Percentiles rank a stretch among this genome's conserved stretches.
Conservation (phyloP, 108 stramenopile genomes). For the Nannochloropsis granulata region DNA sequence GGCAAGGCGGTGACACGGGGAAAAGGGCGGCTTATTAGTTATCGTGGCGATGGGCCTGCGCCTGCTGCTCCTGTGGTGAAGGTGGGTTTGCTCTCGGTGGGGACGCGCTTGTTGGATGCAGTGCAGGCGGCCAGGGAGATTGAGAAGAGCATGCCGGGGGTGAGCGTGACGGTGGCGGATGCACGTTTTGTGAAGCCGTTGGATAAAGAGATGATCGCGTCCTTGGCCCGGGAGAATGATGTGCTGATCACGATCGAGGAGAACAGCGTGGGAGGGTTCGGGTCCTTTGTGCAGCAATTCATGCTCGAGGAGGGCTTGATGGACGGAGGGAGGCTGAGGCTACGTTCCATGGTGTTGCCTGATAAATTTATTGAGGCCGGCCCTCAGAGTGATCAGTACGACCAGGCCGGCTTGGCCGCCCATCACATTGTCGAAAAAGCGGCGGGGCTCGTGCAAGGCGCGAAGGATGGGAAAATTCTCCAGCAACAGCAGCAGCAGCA, state of each 20-base stretch:
- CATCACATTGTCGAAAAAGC: constrained; percentile 75
- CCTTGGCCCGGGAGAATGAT: constrained; percentile 67
- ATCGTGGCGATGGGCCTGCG: constrained; percentile 42
- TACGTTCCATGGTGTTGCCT: constrained; percentile 91
- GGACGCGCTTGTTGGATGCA: constrained; percentile 72
- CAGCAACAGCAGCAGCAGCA: not conserved
- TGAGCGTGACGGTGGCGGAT: constrained; percentile 84
- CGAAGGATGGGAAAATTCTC: not conserved
- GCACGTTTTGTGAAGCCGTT: constrained; percentile 92
- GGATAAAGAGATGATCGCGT: constrained; percentile 70
- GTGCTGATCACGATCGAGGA: constrained; percentile 87
- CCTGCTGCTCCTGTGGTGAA: not conserved
- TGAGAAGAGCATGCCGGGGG: constrained; percentile 48
- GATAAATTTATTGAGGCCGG: constrained; percentile 85
- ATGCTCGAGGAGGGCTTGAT: constrained; percentile 70
- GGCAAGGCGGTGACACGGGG: constrained; percentile 48
- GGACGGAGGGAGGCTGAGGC: constrained; percentile 72
- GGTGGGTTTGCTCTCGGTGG: constrained; percentile 48
- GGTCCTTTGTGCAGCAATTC: constrained; percentile 86
- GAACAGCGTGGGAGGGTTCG: constrained; percentile 83
- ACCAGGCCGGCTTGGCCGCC: constrained; percentile 77
- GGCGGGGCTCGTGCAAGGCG: constrained; percentile 36
- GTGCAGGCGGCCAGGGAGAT: constrained; percentile 72
- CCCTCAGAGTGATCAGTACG: constrained; percentile 89
- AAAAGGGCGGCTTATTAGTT: constrained; percentile 77